Evolutionary conservation across 2,329 filamentous ascomycete species (phyloP).

Genomic region (Metarhizium brunneum): DNA sequence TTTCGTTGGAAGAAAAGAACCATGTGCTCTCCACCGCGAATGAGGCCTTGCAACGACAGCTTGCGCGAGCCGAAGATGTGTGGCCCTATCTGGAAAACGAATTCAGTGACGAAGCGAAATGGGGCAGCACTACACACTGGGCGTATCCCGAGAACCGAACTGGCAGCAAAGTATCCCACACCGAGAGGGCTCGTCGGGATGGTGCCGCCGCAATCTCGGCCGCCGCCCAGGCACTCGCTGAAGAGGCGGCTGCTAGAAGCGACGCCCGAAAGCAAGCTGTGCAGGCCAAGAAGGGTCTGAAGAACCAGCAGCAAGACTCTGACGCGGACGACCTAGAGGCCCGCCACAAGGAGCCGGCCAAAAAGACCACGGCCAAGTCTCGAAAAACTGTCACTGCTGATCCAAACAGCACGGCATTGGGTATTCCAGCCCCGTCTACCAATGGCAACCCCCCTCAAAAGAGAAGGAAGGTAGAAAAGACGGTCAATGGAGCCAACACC

Average conservation of each 20-base stretch:
- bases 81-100: conserved; percentile 81
- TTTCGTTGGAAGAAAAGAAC: conserved; percentile 93
- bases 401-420: conserved; percentile 46
- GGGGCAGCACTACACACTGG: conserved; percentile 89
- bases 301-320: conserved; percentile 61
- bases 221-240: conserved; percentile 66
- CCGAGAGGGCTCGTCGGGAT: conserved; percentile 69
- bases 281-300: conserved; percentile 64
- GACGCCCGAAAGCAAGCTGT: conserved; percentile 78
- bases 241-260: conserved; percentile 74
- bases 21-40: conserved; percentile 91
- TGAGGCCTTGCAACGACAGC: conserved; percentile 76
- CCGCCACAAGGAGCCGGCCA: conserved; percentile 41
- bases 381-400: conserved; percentile 55
- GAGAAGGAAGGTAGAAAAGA: conserved; percentile 73
- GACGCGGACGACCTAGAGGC: conserved; percentile 65
- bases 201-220: conserved; percentile 70
- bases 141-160: conserved; percentile 82
- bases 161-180: conserved; percentile 48
- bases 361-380: conserved; percentile 53
- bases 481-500: conserved; percentile 29
- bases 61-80: conserved; percentile 75
- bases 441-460: conserved; percentile 55
- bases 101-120: conserved; percentile 88
- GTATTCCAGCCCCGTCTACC: conserved; percentile 49